Conservation (phyloP, 2,329 filamentous ascomycete species). For the Orbilia javanica region DNA sequence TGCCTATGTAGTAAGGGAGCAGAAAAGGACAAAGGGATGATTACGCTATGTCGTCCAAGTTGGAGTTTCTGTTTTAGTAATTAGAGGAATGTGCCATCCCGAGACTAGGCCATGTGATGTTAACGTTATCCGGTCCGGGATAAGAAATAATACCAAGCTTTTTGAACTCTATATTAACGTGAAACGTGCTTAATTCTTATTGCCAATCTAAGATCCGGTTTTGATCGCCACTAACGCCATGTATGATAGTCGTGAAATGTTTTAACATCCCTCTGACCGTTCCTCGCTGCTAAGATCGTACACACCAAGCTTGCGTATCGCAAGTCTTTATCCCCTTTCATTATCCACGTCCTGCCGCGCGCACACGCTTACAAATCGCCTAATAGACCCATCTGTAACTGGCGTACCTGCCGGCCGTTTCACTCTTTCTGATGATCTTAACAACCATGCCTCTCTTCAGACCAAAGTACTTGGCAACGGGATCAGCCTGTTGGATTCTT, state of each 20-base stretch:
- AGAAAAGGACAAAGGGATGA: too few species aligned
- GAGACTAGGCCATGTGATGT: too few species aligned
- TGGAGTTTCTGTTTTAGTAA: too few species aligned
- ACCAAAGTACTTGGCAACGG: constrained; percentile 91
- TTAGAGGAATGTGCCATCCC: too few species aligned
- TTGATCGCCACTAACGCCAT: constrained; percentile 56
- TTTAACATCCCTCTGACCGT: neutral
- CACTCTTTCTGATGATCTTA: constrained; percentile 95
- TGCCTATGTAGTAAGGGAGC: too few species aligned
- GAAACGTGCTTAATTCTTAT: neutral
- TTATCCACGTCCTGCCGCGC: neutral
- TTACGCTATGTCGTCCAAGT: too few species aligned
- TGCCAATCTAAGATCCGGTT: constrained; percentile 46
- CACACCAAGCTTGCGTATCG: constrained; percentile 1
- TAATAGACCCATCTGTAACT: constrained; percentile 80
- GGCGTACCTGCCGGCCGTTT: constrained; percentile 95
- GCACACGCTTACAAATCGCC: neutral
- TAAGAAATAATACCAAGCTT: neutral
- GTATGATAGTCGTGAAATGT: constrained; percentile 34
- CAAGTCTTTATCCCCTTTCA: constrained; percentile 3
- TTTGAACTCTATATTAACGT: neutral
- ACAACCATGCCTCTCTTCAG: constrained; percentile 93
- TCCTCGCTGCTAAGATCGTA: constrained; percentile 45
- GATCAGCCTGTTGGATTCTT: constrained; percentile 89
- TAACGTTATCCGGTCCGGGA: neutral